Evolutionary conservation across 75 land plant species (phyloP).

Genomic region (Picea sitchensis): DNA sequence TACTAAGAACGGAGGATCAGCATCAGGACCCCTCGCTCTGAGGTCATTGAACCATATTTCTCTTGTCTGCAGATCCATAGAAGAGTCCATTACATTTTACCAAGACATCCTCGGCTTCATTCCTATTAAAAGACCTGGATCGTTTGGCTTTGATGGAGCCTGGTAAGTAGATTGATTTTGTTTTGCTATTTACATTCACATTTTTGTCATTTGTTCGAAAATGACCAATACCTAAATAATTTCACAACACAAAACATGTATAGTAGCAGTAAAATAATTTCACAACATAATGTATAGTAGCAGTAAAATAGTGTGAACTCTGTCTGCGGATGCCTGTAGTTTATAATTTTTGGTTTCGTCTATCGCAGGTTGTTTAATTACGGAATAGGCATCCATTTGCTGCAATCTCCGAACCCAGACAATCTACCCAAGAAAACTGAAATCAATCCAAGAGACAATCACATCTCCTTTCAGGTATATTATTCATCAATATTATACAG

Average conservation of each 20-base stretch:
- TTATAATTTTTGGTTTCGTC: too few relatives aligned
- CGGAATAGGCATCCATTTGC: slow-evolving; percentile 67
- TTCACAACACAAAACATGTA: too few relatives aligned
- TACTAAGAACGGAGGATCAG: too few relatives aligned
- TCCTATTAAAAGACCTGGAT: slow-evolving; percentile 24
- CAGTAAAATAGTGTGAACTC: too few relatives aligned
- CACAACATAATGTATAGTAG: too few relatives aligned
- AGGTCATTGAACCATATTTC: slow-evolving; percentile 12
- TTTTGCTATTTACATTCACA: too few relatives aligned
- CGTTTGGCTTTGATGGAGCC: slow-evolving; percentile 32
- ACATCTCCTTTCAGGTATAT: slow-evolving; percentile 74
- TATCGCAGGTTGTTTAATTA: slow-evolving; percentile 60
- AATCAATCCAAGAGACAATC: slow-evolving; percentile 74
- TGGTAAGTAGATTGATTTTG: slow-evolving; percentile 11
- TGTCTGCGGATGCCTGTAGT: too few relatives aligned
- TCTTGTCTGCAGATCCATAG: slow-evolving; percentile 1
- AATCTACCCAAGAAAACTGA: slow-evolving; percentile 26
- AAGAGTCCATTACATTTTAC: slow-evolving; percentile 16
- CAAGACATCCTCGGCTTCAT: slow-evolving; percentile 28
- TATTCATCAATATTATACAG: too few relatives aligned
- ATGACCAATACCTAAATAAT: too few relatives aligned
- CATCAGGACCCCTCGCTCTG: background rate
- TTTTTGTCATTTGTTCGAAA: too few relatives aligned
- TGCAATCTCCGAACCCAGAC: slow-evolving; percentile 38
- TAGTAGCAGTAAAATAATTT: too few relatives aligned